Conservation (phyloP, 225 moss, liverwort and hornwort genomes). For the Pseudoscleropodium purum region DNA sequence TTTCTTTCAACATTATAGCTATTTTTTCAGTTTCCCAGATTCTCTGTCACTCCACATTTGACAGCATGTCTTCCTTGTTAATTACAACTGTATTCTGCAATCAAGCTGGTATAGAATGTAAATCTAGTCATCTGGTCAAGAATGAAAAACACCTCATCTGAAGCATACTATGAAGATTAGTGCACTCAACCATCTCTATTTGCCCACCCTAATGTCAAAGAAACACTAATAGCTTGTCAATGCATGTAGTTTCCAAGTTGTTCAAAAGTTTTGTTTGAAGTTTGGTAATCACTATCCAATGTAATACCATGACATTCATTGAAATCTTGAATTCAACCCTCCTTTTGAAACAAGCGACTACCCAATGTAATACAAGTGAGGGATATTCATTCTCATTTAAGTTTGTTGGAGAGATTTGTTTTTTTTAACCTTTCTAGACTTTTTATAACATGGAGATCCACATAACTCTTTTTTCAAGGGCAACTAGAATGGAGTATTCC, state of each 20-base stretch:
- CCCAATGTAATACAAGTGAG: no score
- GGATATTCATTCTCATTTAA: background rate
- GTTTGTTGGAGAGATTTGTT: no score
- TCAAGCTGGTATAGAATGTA: background rate
- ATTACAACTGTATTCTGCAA: constrained; percentile 2
- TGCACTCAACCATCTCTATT: background rate
- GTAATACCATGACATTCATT: background rate
- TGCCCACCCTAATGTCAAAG: no score
- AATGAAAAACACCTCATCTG: background rate
- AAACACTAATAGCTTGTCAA: background rate
- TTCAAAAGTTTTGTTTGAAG: background rate
- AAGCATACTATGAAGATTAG: background rate
- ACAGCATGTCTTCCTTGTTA: constrained; percentile 14
- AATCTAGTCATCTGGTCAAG: background rate
- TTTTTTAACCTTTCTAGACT: background rate
- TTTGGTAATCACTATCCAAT: background rate
- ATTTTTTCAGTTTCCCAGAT: constrained; percentile 63
- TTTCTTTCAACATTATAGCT: constrained; percentile 25
- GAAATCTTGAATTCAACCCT: background rate
- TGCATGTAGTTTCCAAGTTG: background rate
- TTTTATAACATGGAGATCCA: background rate
- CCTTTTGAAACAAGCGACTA: no score
- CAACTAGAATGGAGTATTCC: background rate
- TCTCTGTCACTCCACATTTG: constrained; percentile 47
- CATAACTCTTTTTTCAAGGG: background rate